Percentiles rank a stretch among this genome's conserved stretches.
phyloP scores from a whole-genome alignment of 306 rosid genomes.

The Prunus campanulata region DNA sequence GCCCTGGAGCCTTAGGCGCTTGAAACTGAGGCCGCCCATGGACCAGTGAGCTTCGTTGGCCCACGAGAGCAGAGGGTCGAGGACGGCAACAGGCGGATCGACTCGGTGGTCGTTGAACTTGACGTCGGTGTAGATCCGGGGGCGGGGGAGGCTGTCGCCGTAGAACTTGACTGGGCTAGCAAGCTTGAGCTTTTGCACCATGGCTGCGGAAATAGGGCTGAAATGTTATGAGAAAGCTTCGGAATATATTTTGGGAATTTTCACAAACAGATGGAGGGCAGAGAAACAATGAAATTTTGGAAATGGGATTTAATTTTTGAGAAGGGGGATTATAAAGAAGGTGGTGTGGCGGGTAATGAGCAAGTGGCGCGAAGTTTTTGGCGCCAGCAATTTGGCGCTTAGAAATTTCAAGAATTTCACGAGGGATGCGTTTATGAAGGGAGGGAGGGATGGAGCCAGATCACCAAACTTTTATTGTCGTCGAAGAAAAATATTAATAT shows the following conservation, averaged over 20 bases:
- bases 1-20: constrained; percentile 76
- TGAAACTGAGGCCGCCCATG: constrained; percentile 83
- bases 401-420: no score
- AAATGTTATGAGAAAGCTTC: not conserved
- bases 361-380: constrained; percentile 5
- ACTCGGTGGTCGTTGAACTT: constrained; percentile 61
- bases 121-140: constrained; percentile 69
- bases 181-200: constrained; percentile 54
- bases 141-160: constrained; percentile 89
- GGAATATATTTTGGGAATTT: not conserved
- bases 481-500: not conserved
- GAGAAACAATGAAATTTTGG: not conserved
- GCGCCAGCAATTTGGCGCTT: not conserved
- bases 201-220: not conserved
- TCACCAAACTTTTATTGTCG: not conserved
- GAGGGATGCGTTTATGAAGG: not conserved
- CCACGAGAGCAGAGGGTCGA: constrained; percentile 63
- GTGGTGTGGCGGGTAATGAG: constrained; percentile 3
- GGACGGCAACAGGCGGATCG: constrained; percentile 59
- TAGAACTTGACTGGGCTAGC: constrained; percentile 71
- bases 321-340: not conserved
- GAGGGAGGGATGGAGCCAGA: not conserved
- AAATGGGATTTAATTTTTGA: not conserved
- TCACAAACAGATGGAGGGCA: not conserved
- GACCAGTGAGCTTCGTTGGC: constrained; percentile 96